These are phyloP conservation scores for Halophytophthora polymorphica DNA, from an alignment of 352 stramenopile species.

Conservation along the genomic window DNA sequence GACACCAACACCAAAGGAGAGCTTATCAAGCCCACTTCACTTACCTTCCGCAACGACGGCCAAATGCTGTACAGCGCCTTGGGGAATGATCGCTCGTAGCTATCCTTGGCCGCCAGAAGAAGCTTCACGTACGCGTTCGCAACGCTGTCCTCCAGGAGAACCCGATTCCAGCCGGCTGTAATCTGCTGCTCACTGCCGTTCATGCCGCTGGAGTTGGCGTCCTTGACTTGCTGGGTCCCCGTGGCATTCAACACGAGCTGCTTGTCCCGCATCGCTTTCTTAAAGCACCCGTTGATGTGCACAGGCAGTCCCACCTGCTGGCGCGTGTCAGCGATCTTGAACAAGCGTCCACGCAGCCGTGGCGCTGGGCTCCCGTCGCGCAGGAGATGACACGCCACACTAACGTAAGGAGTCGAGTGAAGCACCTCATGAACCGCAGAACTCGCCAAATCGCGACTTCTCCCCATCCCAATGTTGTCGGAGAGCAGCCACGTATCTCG, in stretches of 20 bases:
- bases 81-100: conserved; percentile 30
- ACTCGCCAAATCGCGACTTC: conserved; percentile 64
- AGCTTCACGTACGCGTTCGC: conserved; percentile 66
- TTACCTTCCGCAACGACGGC: conserved; percentile 44
- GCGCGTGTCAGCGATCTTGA: conserved; percentile 49
- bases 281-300: conserved; percentile 79
- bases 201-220: conserved; percentile 10
- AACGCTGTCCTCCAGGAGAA: conserved; percentile 63
- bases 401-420: conserved; percentile 61
- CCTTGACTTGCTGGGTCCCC: conserved; percentile 10
- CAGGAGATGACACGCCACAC: conserved; percentile 58
- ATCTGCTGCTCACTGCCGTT: conserved; percentile 51
- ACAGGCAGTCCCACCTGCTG: conserved; percentile 54
- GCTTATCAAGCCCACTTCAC: neutral
- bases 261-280: conserved; percentile 53
- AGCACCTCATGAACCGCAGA: conserved; percentile 60
- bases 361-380: conserved; percentile 38
- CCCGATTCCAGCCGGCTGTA: conserved; percentile 66
- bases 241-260: conserved; percentile 23
- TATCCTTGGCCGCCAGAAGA: conserved; percentile 47
- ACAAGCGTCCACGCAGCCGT: conserved; percentile 54
- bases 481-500: conserved; percentile 61
- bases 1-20: neutral
- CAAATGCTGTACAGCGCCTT: conserved; percentile 67
- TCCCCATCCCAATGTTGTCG: conserved; percentile 63